Base-by-base conservation (phyloP, 495 filamentous ascomycete species). In the Neurospora sublineolata region DNA sequence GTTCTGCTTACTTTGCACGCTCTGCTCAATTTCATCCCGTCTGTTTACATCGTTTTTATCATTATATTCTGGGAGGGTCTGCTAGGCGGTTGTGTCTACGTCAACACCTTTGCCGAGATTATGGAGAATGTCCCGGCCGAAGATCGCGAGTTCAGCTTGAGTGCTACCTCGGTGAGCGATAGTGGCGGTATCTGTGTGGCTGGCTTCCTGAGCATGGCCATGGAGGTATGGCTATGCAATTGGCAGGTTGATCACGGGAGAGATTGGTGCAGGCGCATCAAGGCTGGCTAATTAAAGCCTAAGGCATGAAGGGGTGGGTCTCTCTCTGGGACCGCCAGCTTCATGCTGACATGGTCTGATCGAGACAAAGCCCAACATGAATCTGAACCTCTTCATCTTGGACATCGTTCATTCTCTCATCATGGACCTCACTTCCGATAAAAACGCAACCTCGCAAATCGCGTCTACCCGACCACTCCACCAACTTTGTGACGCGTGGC, bases 1-100 rank as follows among this genome's bases (percentile, higher is more conserved):
- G 77, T 84, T 9, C 60, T 97, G 12, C 82, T 99, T 3, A 90
- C 87, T 3, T 75, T 89, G 0, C 94, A 99, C 68, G 87, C 93
- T 2, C 74, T 97, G 71, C 87, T 89, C 76, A 82, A 88, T 76
- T 94, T 93, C 73, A 86, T 97, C 44, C 94, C 94, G 0, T 92
- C 81, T 70, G 89, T 97, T 11, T 97, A 91, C 76, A 76, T 97
- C 27, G 80, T 97, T 4, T 97, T 97, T 78, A 76, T 86, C 7
- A 82, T 97, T 64, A 82, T 97, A n/a, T 97, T 97, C 77, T 97
- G 95, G 94, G 94, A 97, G 78, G 95, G 95, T 0, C 79, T 99
- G 44, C 83, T 99, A 0, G 95, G 95, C 7, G 95, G 95, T 0
- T 81, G 90, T 10, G 95, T 97, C 0, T 99, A 99, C 76, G 93